phyloP scores from a whole-genome alignment of 306 rosid genomes.

The Oxytropis ochrocephala region DNA sequence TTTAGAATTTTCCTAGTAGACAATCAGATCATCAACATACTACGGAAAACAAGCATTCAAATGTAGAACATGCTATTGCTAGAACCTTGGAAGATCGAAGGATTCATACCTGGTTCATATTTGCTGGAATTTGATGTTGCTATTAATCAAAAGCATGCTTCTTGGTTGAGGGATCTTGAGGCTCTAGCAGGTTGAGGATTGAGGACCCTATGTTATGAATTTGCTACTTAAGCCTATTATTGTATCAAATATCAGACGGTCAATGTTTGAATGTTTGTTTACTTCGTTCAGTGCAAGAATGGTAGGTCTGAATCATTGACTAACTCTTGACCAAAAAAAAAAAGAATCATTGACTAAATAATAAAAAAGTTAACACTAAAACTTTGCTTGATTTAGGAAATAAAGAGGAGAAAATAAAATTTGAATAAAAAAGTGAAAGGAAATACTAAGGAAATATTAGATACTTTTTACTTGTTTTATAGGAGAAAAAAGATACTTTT shows the following conservation, averaged over 20 bases:
- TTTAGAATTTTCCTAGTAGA: not conserved
- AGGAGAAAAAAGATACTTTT: too few relatives aligned
- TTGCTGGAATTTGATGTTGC: not conserved
- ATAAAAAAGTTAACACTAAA: not conserved
- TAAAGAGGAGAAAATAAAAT: not conserved
- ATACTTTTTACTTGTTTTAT: too few relatives aligned
- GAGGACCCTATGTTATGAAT: not conserved
- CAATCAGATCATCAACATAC: not conserved
- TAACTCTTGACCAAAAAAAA: too few relatives aligned
- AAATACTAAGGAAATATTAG: too few relatives aligned
- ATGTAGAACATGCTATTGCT: not conserved
- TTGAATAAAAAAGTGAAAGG: too few relatives aligned
- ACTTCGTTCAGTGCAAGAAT: conserved; percentile 7
- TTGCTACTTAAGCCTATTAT: not conserved
- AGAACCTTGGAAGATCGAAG: not conserved
- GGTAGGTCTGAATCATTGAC: conserved; percentile 25
- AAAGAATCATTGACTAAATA: not conserved
- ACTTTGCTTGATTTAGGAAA: not conserved
- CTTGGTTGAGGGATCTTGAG: not conserved
- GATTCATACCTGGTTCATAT: conserved; percentile 19
- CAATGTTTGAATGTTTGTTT: conserved; percentile 29
- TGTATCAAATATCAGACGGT: not conserved
- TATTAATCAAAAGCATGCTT: not conserved
- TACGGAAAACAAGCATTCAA: not conserved
- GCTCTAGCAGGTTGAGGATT: not conserved